Evolutionary conservation across 2,329 filamentous ascomycete genomes (phyloP).

Genomic region (Trichoderma sp.): DNA sequence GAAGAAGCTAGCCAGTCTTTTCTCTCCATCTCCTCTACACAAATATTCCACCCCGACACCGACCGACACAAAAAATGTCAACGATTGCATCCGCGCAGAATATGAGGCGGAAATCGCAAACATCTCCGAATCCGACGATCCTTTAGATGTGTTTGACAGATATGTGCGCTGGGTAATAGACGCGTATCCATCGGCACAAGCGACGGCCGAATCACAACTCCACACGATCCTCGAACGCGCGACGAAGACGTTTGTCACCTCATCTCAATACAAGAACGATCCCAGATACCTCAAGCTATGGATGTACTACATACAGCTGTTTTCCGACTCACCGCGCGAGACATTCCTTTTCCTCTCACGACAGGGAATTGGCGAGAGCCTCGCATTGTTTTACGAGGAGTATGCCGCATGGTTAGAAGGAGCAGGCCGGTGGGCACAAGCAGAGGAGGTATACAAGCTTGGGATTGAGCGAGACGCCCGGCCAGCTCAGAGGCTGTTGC

Average conservation of each 20-base stretch:
- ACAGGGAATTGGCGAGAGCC: constrained; percentile 78
- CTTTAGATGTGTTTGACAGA: constrained; percentile 90
- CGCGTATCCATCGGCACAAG: constrained; percentile 90
- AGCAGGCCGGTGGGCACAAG: constrained; percentile 80
- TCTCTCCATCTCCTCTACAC: constrained; percentile 64
- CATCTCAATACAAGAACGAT: constrained; percentile 89
- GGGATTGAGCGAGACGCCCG: constrained; percentile 87
- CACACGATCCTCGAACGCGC: constrained; percentile 86
- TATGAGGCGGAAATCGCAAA: constrained; percentile 80
- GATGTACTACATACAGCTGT: constrained; percentile 90
- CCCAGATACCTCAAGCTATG: constrained; percentile 90
- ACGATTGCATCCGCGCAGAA: constrained; percentile 75
- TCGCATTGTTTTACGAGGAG: constrained; percentile 95
- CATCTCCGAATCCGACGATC: constrained; percentile 87
- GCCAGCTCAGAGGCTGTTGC: constrained; percentile 73
- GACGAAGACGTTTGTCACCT: constrained; percentile 84
- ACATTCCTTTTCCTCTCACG: constrained; percentile 88
- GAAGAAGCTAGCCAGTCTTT: constrained; percentile 79
- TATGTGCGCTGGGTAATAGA: constrained; percentile 97
- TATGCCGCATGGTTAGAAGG: constrained; percentile 91
- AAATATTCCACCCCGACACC: constrained; percentile 63
- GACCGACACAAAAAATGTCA: constrained; percentile 70
- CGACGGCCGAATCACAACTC: constrained; percentile 86
- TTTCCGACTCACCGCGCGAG: constrained; percentile 89
- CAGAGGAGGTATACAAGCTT: constrained; percentile 88